Percentiles rank a stretch among this genome's conserved stretches.
These are phyloP conservation scores for Globisporangium iwayamae DNA, from an alignment of 352 stramenopile species.

Conservation along the genomic window DNA sequence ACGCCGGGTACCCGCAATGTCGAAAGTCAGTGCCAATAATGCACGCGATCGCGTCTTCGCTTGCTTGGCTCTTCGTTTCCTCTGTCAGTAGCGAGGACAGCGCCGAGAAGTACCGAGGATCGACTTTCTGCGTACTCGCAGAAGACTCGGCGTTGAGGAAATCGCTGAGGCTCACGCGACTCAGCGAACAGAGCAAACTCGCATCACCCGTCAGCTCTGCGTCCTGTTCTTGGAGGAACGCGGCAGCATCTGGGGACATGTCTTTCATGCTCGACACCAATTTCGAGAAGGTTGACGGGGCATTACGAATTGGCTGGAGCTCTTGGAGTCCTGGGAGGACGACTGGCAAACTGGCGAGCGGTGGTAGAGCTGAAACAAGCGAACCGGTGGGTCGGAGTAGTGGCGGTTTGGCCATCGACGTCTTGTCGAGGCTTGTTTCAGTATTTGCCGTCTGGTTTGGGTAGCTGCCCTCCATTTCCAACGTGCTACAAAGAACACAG, in stretches of 20 bases:
- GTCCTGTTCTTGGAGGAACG: conserved; percentile 63
- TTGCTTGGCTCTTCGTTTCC: conserved; percentile 27
- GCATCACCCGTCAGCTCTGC: conserved; percentile 48
- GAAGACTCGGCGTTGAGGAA: conserved; percentile 21
- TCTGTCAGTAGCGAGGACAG: conserved; percentile 30
- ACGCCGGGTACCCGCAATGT: conserved; percentile 57
- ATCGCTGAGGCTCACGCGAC: conserved; percentile 51
- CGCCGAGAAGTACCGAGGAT: conserved; percentile 13
- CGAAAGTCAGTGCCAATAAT: conserved; percentile 57
- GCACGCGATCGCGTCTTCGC: conserved; percentile 24
- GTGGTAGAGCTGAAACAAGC: background rate
- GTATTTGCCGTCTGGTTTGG: background rate
- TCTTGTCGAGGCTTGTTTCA: background rate
- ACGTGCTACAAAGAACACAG: conserved; percentile 12
- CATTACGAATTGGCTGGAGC: background rate
- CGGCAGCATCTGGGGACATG: conserved; percentile 37
- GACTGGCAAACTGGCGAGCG: background rate
- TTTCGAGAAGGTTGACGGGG: conserved; percentile 47
- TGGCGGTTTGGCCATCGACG: background rate
- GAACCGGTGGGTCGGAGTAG: background rate
- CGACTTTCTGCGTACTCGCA: conserved; percentile 4
- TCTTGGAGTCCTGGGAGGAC: conserved; percentile 8
- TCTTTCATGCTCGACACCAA: conserved; percentile 49
- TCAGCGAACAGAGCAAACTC: conserved; percentile 52
- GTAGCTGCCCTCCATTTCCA: conserved; percentile 22